These are phyloP conservation scores for Neofusicoccum ribis DNA, from an alignment of 2,329 filamentous ascomycete species.

Conservation along the genomic window DNA sequence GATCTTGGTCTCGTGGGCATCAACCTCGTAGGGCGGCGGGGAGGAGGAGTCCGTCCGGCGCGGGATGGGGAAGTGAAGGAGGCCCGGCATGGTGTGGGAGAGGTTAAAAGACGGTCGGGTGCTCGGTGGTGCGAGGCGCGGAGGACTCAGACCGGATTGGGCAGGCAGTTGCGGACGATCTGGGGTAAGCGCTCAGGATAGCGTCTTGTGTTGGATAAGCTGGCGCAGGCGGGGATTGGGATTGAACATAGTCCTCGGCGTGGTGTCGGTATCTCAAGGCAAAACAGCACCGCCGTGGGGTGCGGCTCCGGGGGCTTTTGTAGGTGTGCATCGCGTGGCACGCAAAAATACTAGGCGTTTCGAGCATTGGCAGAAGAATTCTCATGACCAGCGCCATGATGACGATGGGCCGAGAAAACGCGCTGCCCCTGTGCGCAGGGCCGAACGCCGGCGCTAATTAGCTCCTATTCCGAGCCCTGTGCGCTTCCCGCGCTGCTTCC, in stretches of 20 bases:
- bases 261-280: neutral
- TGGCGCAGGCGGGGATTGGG: constrained; percentile 7
- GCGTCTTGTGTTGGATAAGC: constrained; percentile 19
- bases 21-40: constrained; percentile 16
- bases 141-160: neutral
- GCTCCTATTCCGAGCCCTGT: constrained; percentile 10
- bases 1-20: constrained; percentile 9
- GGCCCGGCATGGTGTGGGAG: constrained; percentile 10
- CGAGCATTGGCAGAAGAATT: constrained; percentile 8
- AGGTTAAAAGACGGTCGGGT: neutral
- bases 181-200: constrained; percentile 11
- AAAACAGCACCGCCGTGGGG: neutral
- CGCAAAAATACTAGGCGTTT: constrained; percentile 1
- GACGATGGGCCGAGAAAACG: constrained; percentile 5
- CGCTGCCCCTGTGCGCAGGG: constrained; percentile 9
- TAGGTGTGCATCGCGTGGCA: constrained; percentile 7
- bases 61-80: constrained; percentile 20
- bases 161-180: constrained; percentile 11
- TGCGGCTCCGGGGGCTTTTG: constrained; percentile 17
- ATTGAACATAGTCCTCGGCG: constrained; percentile 16
- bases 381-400: constrained; percentile 18
- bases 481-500: constrained; percentile 14
- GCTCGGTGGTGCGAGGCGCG: neutral
- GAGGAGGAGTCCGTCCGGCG: constrained; percentile 10
- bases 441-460: constrained; percentile 16